Conservation (phyloP, 345 rosid species). For the Camelina laxa region DNA sequence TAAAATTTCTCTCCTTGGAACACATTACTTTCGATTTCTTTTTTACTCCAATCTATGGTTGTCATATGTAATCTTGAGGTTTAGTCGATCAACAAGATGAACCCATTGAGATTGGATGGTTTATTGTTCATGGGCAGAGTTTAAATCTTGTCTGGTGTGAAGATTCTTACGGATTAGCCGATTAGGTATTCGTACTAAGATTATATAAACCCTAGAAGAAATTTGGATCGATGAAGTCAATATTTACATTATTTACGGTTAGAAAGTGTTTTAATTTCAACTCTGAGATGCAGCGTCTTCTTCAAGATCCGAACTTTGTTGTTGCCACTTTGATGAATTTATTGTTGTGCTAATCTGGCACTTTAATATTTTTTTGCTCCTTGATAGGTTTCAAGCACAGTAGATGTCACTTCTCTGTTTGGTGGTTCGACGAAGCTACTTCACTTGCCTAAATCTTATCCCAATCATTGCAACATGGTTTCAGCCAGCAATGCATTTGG, state of each 20-base stretch:
- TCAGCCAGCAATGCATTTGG: slow-evolving; percentile 33
- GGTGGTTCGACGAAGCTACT: slow-evolving; percentile 39
- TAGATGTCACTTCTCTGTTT: slow-evolving; percentile 40
- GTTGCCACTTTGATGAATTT: slow-evolving; percentile 10
- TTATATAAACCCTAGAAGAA: slow-evolving; percentile 1
- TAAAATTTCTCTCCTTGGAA: neutral
- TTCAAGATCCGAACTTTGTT: slow-evolving; percentile 11
- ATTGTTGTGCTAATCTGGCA: slow-evolving; percentile 1
- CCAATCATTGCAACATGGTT: slow-evolving; percentile 39
- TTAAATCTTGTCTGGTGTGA: slow-evolving; percentile 4
- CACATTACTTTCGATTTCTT: neutral
- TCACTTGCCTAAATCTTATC: slow-evolving; percentile 36
- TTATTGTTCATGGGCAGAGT: neutral
- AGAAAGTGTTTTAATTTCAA: neutral
- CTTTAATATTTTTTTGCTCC: neutral
- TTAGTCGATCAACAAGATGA: slow-evolving; percentile 9
- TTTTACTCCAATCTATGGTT: neutral
- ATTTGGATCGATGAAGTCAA: neutral
- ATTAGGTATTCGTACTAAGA: neutral
- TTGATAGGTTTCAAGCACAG: slow-evolving; percentile 41
- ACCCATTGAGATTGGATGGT: neutral
- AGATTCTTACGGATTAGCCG: neutral
- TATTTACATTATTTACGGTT: neutral
- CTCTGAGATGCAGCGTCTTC: neutral
- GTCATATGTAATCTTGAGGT: neutral